Evolutionary conservation across 2,329 filamentous ascomycete genomes (phyloP), one percentile per base, ranked within the genome.

Genomic region (Penicillium expansum): DNA sequence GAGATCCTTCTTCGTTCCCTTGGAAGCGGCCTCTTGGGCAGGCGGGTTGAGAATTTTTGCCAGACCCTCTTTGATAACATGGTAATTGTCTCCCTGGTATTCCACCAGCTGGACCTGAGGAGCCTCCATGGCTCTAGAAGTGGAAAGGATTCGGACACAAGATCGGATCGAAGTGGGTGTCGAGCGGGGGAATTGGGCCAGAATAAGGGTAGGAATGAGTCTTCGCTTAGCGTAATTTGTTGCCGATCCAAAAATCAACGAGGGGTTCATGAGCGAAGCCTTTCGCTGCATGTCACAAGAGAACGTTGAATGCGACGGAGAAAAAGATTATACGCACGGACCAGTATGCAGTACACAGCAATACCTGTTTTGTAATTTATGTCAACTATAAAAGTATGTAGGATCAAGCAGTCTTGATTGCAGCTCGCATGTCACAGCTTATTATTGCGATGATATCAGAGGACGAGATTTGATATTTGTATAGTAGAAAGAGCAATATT

Each of bases 11-110:
- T 79, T 79, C 44, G 78, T 77, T 24, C 76, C 71, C 59, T 79
- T 76, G 0, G 67, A 58, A 58, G 70, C 69, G 41, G 74, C 49
- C 60, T 74, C 72, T 63, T 74, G 82, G 70, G 62, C 77, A 71
- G 63, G 79, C 68, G 86, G 86, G 13, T 86, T 82, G 13, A 90
- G 78, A 57, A 90, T 88, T 62, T 86, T 80, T 37, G 87, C 87
- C n/a, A 82, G 74, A 6, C 87, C 87, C 74, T 90, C 87, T 57
- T 83, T 83, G 55, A 89, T 79, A 0, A 85, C 84, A 27, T 80
- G 83, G 67, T 84, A 87, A 55, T 79, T 73, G 52, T 79, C 81
- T 13, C 76, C 82, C 39, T 79, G 70, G 66, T 85, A 79, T 45
- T 68, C 66, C 43, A 78, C 68, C 52, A 71, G 61, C 43, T 67